phyloP scores from a whole-genome alignment of 257 asterid genomes.

The Przewalskia tangutica region DNA sequence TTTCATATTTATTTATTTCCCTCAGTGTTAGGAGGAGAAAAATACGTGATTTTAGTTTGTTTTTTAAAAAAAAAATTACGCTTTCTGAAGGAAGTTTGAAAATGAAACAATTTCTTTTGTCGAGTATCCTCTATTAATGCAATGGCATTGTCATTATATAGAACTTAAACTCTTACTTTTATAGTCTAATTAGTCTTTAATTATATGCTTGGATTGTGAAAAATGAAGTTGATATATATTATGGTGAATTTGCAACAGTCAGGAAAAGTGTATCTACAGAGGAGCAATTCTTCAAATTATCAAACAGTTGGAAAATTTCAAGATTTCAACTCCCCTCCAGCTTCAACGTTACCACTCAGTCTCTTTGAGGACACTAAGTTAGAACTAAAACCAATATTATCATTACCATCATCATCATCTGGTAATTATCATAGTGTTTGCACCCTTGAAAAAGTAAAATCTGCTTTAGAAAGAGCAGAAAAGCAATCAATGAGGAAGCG shows the following conservation, averaged over 20 bases:
- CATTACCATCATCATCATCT: conserved; percentile 17
- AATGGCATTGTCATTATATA: too few relatives aligned
- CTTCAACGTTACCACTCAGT: conserved; percentile 14
- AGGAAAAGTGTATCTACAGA: conserved; percentile 65
- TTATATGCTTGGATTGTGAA: not conserved
- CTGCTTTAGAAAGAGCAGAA: conserved; percentile 65
- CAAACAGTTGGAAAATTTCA: not conserved
- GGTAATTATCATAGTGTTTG: conserved; percentile 53
- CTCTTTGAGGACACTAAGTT: conserved; percentile 35
- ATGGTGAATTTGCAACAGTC: conserved; percentile 35
- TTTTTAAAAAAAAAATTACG: too few relatives aligned
- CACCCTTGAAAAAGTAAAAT: conserved; percentile 77
- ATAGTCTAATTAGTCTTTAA: too few relatives aligned
- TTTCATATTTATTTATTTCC: too few relatives aligned
- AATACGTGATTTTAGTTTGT: too few relatives aligned
- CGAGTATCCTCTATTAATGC: too few relatives aligned
- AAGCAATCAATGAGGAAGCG: conserved; percentile 42
- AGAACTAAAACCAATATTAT: conserved; percentile 37
- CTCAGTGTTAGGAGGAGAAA: too few relatives aligned
- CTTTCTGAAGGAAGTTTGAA: too few relatives aligned
- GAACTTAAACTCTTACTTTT: too few relatives aligned
- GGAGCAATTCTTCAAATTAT: conserved; percentile 35
- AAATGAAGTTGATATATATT: not conserved
- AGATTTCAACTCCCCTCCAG: too few relatives aligned
- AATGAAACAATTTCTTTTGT: too few relatives aligned